Evolutionary conservation across 805 yeast species (phyloP), one percentile per base, ranked within the genome.

Genomic region (Schizosaccharomyces osmophilus): DNA sequence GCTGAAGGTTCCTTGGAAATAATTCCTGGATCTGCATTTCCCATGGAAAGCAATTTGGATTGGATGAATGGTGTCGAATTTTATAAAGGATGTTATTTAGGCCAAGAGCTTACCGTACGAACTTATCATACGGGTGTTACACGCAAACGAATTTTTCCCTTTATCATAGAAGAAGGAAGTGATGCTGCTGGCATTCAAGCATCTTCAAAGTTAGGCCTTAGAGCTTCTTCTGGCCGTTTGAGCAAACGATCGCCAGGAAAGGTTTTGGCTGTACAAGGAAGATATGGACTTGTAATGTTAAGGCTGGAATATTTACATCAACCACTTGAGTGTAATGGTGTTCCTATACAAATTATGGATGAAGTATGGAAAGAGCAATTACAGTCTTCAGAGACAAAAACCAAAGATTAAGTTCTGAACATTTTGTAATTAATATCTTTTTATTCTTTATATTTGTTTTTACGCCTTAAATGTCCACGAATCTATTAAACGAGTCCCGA

Each of bases 71-170:
- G 90, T 0, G 76, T 93, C 15, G 87, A 90, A 61, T 80, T 83
- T 61, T 83, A 87, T 65, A 93, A 93, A 70, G 99, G 99, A 1
- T 93, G 99, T 69, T 93, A 93, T 67, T 83, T 87, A 17, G 99
- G 99, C 0, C 98, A 93, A 71, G 99, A 93, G 69, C 75, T 93
- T 61, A 89, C 97, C 0, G 87, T 89, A 19, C 78, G 98, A 67
- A 84, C 97, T 0, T 83, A 78, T 68, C 86, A 85, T 63, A 82
- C 84, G 41, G 95, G 96, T 2, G 79, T 82, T 1, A 79, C 89
- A n/a, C 76, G 95, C 39, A 88, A 89, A 67, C 75, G 97, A 62
- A 74, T 87, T 2, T 79, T 86, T 59, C 97, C 97, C 0, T 81
- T 83, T 1, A 51, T 51, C 1, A 26, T 29, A 19, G 26, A 22